A percentile compares a stretch with the other conserved stretches of the same genome.
These are phyloP conservation scores for Phylloporus sp. DNA, from an alignment of 768 basidiomycete genomes.

Conservation along the genomic window DNA sequence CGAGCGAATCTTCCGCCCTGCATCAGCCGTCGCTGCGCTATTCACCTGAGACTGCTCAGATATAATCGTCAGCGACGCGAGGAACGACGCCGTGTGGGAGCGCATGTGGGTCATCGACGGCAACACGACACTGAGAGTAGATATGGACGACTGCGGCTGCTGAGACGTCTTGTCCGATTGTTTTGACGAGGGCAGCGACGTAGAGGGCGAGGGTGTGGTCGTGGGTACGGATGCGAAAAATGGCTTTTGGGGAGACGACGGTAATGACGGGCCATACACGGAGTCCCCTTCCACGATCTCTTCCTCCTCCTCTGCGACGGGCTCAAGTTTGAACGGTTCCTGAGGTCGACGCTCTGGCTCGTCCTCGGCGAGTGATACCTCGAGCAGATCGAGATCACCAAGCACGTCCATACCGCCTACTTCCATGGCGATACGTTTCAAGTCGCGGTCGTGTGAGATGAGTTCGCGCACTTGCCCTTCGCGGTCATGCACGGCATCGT, in stretches of 20 bases:
- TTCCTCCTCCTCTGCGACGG: constrained; percentile 39
- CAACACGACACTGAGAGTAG: constrained; percentile 35
- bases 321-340: constrained; percentile 29
- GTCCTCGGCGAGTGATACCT: constrained; percentile 31
- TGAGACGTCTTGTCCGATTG: constrained; percentile 12
- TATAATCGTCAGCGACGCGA: constrained; percentile 67
- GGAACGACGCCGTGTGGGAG: constrained; percentile 67
- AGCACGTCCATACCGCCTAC: constrained; percentile 73
- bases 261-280: constrained; percentile 36
- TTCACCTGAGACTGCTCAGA: constrained; percentile 89
- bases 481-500: constrained; percentile 69
- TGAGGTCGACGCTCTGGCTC: constrained; percentile 26
- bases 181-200: constrained; percentile 36
- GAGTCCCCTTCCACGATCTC: constrained; percentile 38
- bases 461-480: constrained; percentile 79
- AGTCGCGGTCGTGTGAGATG: constrained; percentile 72
- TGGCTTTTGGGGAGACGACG: constrained; percentile 50
- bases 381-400: constrained; percentile 62
- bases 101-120: constrained; percentile 69
- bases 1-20: constrained; percentile 80
- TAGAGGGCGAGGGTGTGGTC: constrained; percentile 47
- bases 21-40: constrained; percentile 77
- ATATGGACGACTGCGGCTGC: constrained; percentile 26
- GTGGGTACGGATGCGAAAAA: constrained; percentile 50
- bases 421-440: constrained; percentile 70